Evolutionary conservation across 2,329 filamentous ascomycete species (phyloP).

Genomic region (Grosmannia penicillata): DNA sequence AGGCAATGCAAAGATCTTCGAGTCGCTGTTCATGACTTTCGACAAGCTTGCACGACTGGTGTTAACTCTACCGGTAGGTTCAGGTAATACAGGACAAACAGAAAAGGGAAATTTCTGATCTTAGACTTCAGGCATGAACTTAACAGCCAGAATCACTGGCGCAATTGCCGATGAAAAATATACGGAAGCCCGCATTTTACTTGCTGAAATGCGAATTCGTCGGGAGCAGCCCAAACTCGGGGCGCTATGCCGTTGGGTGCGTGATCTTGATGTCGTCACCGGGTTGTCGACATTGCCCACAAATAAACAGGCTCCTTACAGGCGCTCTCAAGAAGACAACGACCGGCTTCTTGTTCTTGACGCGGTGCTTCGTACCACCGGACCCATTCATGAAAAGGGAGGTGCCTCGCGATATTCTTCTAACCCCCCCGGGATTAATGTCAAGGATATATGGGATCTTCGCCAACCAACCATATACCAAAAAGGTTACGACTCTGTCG

Average conservation of each 20-base stretch:
- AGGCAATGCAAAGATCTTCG: slow-evolving; percentile 53
- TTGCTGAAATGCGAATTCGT: slow-evolving; percentile 58
- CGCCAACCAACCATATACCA: slow-evolving; percentile 23
- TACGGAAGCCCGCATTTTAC: slow-evolving; percentile 46
- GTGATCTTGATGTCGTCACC: slow-evolving; percentile 54
- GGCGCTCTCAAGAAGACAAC: slow-evolving; percentile 30
- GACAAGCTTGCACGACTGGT: slow-evolving; percentile 53
- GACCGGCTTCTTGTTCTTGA: slow-evolving; percentile 48
- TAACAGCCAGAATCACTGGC: slow-evolving; percentile 51
- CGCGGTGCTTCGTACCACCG: slow-evolving; percentile 46
- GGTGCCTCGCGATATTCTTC: slow-evolving; percentile 8
- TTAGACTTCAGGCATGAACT: slow-evolving; percentile 37
- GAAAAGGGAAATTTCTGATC: slow-evolving; percentile 4
- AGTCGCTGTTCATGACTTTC: slow-evolving; percentile 53
- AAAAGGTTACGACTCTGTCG: slow-evolving; percentile 39
- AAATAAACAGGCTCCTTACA: slow-evolving; percentile 22
- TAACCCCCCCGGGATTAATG: slow-evolving; percentile 31
- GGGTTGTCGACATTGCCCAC: slow-evolving; percentile 45
- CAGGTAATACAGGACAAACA: not conserved
- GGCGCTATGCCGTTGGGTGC: slow-evolving; percentile 57
- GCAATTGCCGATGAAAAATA: slow-evolving; percentile 52
- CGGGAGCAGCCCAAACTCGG: slow-evolving; percentile 51
- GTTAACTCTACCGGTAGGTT: slow-evolving; percentile 37
- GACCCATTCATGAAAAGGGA: slow-evolving; percentile 39
- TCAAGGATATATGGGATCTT: slow-evolving; percentile 48